phyloP scores from a whole-genome alignment of 169 alveolate species.

The Fabrea salina region DNA sequence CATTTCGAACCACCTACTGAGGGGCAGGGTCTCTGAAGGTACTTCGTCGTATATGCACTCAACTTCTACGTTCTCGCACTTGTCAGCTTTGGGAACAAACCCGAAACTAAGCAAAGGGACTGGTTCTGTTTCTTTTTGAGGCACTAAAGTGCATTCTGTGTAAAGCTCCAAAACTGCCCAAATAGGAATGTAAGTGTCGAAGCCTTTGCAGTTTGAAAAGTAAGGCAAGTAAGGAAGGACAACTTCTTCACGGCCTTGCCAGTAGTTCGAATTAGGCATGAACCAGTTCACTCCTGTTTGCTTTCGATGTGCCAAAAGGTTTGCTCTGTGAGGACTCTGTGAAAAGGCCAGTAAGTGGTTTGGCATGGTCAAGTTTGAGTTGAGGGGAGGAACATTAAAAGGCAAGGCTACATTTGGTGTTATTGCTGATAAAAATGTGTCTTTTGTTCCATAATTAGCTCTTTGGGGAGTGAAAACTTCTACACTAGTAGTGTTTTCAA shows the following conservation, averaged over 20 bases:
- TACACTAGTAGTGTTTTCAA: slow-evolving; percentile 56
- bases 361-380: slow-evolving; percentile 41
- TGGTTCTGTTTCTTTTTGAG: slow-evolving; percentile 53
- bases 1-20: slow-evolving; percentile 63
- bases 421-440: slow-evolving; percentile 46
- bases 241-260: slow-evolving; percentile 51
- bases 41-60: slow-evolving; percentile 73
- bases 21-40: slow-evolving; percentile 35
- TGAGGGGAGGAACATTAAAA: slow-evolving; percentile 51
- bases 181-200: slow-evolving; percentile 67
- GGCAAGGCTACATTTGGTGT: slow-evolving; percentile 41
- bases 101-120: slow-evolving; percentile 63
- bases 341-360: slow-evolving; percentile 39
- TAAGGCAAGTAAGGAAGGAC: slow-evolving; percentile 69
- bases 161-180: slow-evolving; percentile 65
- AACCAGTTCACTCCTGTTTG: slow-evolving; percentile 44
- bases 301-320: slow-evolving; percentile 14
- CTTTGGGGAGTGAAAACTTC: slow-evolving; percentile 63
- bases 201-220: slow-evolving; percentile 76
- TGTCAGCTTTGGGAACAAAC: slow-evolving; percentile 56
- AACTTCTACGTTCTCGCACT: slow-evolving; percentile 50
- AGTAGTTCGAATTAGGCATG: slow-evolving; percentile 49
- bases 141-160: slow-evolving; percentile 44
- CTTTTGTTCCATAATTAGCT: slow-evolving; percentile 44
- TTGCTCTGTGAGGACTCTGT: slow-evolving; percentile 28